Evolutionary conservation across 805 yeast genomes (phyloP), one percentile per base, ranked within the genome.

Genomic region (Pichia sporocuriosa): DNA sequence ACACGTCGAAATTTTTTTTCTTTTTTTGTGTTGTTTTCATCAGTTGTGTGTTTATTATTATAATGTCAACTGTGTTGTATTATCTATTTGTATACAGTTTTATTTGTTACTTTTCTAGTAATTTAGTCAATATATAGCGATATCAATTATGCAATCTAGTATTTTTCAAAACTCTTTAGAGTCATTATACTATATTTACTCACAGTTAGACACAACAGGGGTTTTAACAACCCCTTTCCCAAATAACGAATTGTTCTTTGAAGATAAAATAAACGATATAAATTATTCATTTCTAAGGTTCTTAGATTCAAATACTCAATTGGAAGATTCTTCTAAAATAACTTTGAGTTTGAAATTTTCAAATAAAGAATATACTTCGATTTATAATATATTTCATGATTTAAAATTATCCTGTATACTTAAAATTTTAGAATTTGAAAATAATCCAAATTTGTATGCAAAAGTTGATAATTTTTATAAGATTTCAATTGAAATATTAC

Each of bases 361-460:
- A 1, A 48, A 57, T 1, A 54, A 56, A 2, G 54, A 61, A 15
- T 81, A 81, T 53, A 54, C 56, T 9, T 62, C 72, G 1, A 65
- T 81, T 6, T 82, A 80, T 52, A 64, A 65, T 32, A 53, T 84
- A 11, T 83, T 68, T 52, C 90, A 84, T 53, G 95, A 84, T 57
- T 55, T 84, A 34, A 79, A 72, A 45, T 60, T 80, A 15, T 75
- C 79, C 0, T 64, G 79, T 28, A 68, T 75, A 11, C 53, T 68
- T n/a, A 59, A 67, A 27, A 67, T 82, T 21, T 62, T 68, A 32
- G 62, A 68, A 30, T 64, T 69, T 43, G 68, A 70, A 19, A 65
- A 75, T 16, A 82, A 83, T 1, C 57, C 74, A 2, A 53, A 61
- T 4, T 57, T 59, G 3, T 83, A 84, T 49, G 59, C 61, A 15